Evolutionary conservation across 495 filamentous ascomycete genomes (phyloP).

Genomic region (Apodospora peruviana): DNA sequence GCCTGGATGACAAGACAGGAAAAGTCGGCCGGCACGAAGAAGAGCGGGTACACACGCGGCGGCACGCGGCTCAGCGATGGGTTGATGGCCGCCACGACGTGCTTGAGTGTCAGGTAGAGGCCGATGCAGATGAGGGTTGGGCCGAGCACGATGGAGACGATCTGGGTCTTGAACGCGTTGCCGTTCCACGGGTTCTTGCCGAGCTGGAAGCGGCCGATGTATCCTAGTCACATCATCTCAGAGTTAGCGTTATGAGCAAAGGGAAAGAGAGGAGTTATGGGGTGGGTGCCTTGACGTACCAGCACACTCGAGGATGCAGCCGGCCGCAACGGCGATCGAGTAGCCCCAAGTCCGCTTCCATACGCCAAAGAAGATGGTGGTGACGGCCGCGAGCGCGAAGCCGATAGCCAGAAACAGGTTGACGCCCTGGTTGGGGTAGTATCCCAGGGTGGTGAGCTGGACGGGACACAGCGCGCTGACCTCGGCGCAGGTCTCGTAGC

Average conservation of each 20-base stretch:
- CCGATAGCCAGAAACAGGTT: constrained; percentile 56
- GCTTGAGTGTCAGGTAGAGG: constrained; percentile 63
- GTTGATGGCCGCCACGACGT: constrained; percentile 49
- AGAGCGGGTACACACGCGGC: constrained; percentile 53
- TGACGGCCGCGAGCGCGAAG: constrained; percentile 46
- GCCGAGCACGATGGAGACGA: constrained; percentile 60
- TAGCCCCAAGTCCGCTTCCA: constrained; percentile 62
- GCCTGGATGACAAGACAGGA: constrained; percentile 60
- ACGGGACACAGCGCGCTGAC: constrained; percentile 52
- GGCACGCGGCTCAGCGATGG: constrained; percentile 49
- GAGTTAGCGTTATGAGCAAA: background rate
- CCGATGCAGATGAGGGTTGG: constrained; percentile 61
- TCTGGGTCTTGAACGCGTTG: constrained; percentile 59
- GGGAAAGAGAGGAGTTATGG: background rate
- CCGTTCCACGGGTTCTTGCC: constrained; percentile 54
- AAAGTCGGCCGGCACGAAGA: constrained; percentile 64
- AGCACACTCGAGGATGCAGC: constrained; percentile 35
- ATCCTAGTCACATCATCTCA: too few species aligned
- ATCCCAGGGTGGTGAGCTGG: constrained; percentile 58
- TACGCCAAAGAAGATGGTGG: constrained; percentile 47
- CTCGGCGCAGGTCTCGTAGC: constrained; percentile 37
- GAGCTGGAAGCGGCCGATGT: constrained; percentile 57
- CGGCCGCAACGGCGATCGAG: constrained; percentile 44
- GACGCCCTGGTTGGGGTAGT: constrained; percentile 57
- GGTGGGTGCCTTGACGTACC: constrained; percentile 17